Percentiles rank a stretch among this genome's conserved stretches.
These are phyloP conservation scores for Thoreauomyces humboldtii DNA, from an alignment of 192 early-diverging fungal genomes.

Conservation along the genomic window DNA sequence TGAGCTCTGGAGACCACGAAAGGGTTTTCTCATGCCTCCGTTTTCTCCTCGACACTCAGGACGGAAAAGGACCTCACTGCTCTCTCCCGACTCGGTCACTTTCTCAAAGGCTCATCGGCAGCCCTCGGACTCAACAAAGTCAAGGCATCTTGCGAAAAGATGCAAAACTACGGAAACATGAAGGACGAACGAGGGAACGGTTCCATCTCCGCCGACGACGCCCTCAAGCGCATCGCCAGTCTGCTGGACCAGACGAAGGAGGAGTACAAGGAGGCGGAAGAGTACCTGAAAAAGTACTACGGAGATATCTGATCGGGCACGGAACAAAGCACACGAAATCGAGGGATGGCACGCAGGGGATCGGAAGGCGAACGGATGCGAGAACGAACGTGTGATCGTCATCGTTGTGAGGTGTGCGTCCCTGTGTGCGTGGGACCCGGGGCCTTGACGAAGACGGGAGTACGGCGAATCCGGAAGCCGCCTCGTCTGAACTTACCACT, in stretches of 20 bases:
- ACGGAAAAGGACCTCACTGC: constrained; percentile 58
- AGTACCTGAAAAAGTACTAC: constrained; percentile 68
- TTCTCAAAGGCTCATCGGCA: constrained; percentile 88
- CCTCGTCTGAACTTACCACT: no score
- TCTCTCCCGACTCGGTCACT: constrained; percentile 83
- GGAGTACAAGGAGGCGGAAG: constrained; percentile 72
- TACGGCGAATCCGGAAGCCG: no score
- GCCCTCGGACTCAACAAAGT: constrained; percentile 82
- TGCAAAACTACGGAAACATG: constrained; percentile 74
- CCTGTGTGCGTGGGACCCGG: no score
- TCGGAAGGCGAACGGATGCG: no score
- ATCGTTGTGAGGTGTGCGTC: no score
- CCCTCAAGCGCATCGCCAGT: constrained; percentile 50
- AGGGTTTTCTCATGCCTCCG: no score
- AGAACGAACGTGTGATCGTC: no score
- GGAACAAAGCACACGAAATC: no score
- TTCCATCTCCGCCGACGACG: constrained; percentile 55
- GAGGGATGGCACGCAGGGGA: no score
- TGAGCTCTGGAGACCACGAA: no score
- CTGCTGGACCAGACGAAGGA: constrained; percentile 58
- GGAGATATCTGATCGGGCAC: no score
- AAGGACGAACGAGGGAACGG: constrained; percentile 47
- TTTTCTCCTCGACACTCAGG: neutral
- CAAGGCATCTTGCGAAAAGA: constrained; percentile 77
- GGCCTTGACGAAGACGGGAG: no score